These are phyloP conservation scores for Calonectria naviculata DNA, from an alignment of 2,329 filamentous ascomycete genomes.

Conservation along the genomic window DNA sequence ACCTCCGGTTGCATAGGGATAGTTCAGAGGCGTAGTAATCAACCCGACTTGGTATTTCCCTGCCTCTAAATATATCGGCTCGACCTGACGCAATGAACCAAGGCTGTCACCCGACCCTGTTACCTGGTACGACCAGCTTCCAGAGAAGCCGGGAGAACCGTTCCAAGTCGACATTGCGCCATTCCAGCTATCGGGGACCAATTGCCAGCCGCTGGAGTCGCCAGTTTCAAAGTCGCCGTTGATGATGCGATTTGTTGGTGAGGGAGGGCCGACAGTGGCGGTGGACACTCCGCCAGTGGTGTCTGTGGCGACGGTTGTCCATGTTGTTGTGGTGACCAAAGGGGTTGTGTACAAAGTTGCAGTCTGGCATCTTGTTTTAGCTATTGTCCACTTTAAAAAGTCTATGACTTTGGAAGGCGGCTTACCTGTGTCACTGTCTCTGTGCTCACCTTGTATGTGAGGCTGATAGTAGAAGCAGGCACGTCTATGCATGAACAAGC, in stretches of 20 bases:
- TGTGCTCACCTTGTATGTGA: slow-evolving; percentile 19
- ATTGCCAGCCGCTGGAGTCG: slow-evolving; percentile 12
- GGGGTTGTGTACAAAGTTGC: slow-evolving; percentile 9
- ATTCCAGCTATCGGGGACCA: slow-evolving; percentile 11
- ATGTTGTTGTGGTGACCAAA: slow-evolving; percentile 13
- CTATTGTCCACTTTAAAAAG: background rate
- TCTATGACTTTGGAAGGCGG: background rate
- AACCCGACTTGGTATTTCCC: slow-evolving; percentile 3
- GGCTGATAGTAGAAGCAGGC: slow-evolving; percentile 29
- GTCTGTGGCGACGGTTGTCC: slow-evolving; percentile 21
- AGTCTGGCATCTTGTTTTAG: slow-evolving; percentile 3
- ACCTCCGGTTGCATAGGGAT: background rate
- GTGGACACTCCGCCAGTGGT: slow-evolving; percentile 13
- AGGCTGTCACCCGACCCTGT: background rate
- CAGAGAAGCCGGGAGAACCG: background rate
- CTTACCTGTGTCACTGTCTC: slow-evolving; percentile 19
- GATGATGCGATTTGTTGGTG: slow-evolving; percentile 11
- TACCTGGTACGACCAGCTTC: slow-evolving; percentile 1
- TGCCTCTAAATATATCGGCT: slow-evolving; percentile 17
- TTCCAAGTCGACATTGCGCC: slow-evolving; percentile 5
- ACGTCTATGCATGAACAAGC: slow-evolving; percentile 39
- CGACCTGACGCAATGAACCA: slow-evolving; percentile 4
- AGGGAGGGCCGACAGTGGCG: slow-evolving; percentile 18
- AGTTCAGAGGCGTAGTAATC: background rate
- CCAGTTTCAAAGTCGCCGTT: slow-evolving; percentile 22